Conservation (phyloP, 2,329 filamentous ascomycete genomes). For the Hirsutella thompsonii region DNA sequence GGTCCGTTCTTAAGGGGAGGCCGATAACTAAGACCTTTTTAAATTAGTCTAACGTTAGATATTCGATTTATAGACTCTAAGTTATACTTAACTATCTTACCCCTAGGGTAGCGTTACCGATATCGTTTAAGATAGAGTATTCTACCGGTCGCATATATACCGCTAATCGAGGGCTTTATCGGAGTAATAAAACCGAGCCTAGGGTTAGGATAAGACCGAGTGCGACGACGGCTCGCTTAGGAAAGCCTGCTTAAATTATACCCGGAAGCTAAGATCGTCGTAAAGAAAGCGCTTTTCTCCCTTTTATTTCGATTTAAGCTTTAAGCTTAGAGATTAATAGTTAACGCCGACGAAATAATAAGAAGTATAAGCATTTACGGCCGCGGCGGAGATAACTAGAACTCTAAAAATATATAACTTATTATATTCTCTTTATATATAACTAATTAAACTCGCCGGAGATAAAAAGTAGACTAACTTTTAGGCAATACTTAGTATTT, state of each 20-base stretch:
- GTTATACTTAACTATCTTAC: not conserved
- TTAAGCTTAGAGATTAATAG: no score
- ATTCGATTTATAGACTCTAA: not conserved
- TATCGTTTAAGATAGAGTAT: not conserved
- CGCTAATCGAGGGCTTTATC: not conserved
- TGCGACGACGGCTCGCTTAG: not conserved
- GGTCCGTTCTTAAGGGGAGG: conserved; percentile 34
- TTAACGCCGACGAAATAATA: no score
- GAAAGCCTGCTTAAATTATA: not conserved
- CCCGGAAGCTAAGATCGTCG: no score
- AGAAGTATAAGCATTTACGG: no score
- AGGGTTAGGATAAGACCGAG: not conserved
- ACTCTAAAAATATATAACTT: no score
- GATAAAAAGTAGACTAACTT: no score
- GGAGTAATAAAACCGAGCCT: not conserved
- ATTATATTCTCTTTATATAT: no score
- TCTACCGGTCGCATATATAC: not conserved
- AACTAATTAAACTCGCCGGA: no score
- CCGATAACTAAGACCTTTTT: conserved; percentile 40
- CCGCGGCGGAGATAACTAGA: no score
- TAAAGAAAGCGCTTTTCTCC: no score
- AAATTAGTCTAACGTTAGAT: conserved; percentile 25
- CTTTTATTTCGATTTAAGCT: no score
- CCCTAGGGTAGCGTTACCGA: not conserved
- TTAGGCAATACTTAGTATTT: no score